A percentile compares a stretch with the other conserved stretches of the same genome.
Conservation (phyloP, 164 flowering plant species). For the Houttuynia cordata region DNA sequence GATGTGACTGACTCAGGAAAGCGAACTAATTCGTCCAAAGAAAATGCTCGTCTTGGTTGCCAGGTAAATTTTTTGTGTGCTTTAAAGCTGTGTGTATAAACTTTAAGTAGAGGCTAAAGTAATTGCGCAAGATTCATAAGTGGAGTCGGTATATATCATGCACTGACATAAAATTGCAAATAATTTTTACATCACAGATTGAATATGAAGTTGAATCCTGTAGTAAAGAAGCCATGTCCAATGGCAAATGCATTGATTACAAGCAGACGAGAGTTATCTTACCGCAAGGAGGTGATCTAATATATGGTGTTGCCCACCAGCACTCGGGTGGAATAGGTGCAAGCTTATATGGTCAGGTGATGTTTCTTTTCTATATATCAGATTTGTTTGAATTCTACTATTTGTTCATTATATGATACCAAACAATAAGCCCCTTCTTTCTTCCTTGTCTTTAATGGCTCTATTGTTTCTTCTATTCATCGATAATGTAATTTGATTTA, state of each 20-base stretch:
- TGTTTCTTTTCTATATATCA: neutral
- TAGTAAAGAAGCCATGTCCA: slow-evolving; percentile 11
- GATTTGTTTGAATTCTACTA: too few species aligned
- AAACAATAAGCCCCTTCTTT: neutral
- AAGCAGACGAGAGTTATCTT: slow-evolving; percentile 32
- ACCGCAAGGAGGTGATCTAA: slow-evolving; percentile 51
- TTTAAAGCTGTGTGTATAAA: too few species aligned
- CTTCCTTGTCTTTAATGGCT: neutral
- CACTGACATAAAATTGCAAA: neutral
- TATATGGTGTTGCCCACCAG: slow-evolving; percentile 79
- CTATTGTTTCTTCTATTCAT: neutral
- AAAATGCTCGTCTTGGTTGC: slow-evolving; percentile 27
- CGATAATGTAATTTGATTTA: neutral
- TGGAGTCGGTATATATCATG: neutral
- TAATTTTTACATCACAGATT: slow-evolving; percentile 24
- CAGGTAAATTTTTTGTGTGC: slow-evolving; percentile 22
- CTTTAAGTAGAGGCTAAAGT: too few species aligned
- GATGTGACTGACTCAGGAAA: slow-evolving; percentile 71
- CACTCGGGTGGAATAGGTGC: slow-evolving; percentile 68
- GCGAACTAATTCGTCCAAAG: slow-evolving; percentile 15
- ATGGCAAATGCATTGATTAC: slow-evolving; percentile 25
- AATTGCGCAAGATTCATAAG: neutral
- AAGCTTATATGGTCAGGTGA: slow-evolving; percentile 61
- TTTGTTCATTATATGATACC: neutral
- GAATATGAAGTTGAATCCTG: slow-evolving; percentile 63